Base-by-base conservation (phyloP, 2,329 filamentous ascomycete species). In the Immersiporthe knoxdaviesiana region DNA sequence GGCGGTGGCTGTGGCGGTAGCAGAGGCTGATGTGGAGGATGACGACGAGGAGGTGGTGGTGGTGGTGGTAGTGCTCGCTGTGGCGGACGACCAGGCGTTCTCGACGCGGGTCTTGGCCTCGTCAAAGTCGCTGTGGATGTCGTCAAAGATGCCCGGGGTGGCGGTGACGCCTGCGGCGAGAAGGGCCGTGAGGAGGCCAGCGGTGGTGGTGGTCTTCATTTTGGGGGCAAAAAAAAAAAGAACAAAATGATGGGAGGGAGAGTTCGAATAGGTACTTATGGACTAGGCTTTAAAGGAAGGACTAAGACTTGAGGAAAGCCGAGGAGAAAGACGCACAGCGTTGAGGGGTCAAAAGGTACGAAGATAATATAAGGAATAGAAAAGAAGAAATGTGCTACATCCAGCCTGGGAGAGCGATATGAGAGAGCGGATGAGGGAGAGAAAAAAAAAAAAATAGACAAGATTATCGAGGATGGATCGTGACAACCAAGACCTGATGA, bases 81-180 rank as follows among this genome's bases (percentile, higher is more conserved):
- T 63, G 18, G 59, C 59, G 11, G 59, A 62, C 24, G 61, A 63
- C 61, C 61, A 63, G 61, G 24, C 61, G 2, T 63, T 39, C 27
- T 63, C 61, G 37, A 63, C 39, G 27, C 47, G 16, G 11, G 61
- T 47, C 41, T 63, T 63, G 39, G n/a, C 61, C 18, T 10, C 16
- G 61, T 63, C 41, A 21, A 63, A 63, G 61, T 63, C 61, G 61
- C 61, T 63, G 24, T 50, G 39, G 41, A 63, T 63, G 61, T 63
- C 61, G 41, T 50, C 61, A 14, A 63, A 63, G 61, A 63, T 12
- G 41, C 61, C 61, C 16, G 61, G 61, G 11, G 61, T 21, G 27
- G 61, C 61, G 61, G 61, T 47, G 39, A 47, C 61, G 61, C 37
- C 27, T 4, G 61, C 41, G 39, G 61, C 61, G 41, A 63, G 61